Base-by-base conservation (phyloP, 2,329 filamentous ascomycete species). In the Microcyclosporella mali region DNA sequence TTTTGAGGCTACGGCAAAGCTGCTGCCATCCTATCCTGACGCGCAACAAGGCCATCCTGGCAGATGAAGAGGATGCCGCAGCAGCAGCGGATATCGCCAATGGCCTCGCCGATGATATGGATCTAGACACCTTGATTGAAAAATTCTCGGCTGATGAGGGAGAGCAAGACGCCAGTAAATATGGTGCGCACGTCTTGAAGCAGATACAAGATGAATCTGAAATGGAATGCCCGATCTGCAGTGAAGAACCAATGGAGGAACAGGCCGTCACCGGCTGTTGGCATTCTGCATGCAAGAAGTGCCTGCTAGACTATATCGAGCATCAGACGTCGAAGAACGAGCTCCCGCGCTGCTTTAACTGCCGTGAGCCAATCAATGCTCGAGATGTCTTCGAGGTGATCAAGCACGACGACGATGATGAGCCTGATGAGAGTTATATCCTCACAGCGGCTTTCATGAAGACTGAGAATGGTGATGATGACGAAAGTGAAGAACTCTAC, bases 231-330 rank as follows among this genome's bases (percentile, higher is more conserved):
- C 90, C 92, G 0, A 85, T 98, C 40, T 98, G 92, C 66, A 81
- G 86, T 3, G 90, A 97, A 63, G 92, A 97, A 63, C 88, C 89
- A 3, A 97, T 97, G 88, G 78, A 87, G 31, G 85, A 95, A 41
- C 90, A 94, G 60, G 84, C 85, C 0, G 92, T 98, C 1, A 97
- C 92, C 0, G 87, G 88, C 0, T 98, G 92, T 66, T 98, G 92
- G 88, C 92, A 98, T 65, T 94, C 87, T 27, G 89, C 92, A 1
- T 98, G 92, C 70, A 95, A 92, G 66, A 84, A 86, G 49, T 98
- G 92, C 57, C 70, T 97, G n/a, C 70, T 94, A 2, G 82, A 88
- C 55, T 95, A 88, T 56, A 94, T 98, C 58, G 81, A 85, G 50
- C 88, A 95, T 58, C 85, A 95, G 62, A 83, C 75, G 3, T 82